Percentiles rank a stretch among this genome's conserved stretches.
phyloP scores from a whole-genome alignment of 2,329 filamentous ascomycete genomes.

The Dothidotthia symphoricarpi region DNA sequence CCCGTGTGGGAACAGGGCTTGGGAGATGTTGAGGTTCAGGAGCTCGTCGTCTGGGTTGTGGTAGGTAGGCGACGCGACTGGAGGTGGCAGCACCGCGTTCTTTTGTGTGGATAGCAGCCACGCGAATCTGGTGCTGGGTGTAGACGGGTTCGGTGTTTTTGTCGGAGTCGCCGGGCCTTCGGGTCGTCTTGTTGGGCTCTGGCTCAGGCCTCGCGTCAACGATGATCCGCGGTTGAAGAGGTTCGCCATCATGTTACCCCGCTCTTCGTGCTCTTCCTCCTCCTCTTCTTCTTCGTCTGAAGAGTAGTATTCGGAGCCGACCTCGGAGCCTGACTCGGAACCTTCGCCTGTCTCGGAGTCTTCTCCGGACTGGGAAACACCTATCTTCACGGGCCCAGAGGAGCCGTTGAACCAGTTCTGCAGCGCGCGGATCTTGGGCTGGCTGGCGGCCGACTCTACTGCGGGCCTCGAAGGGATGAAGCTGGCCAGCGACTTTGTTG shows the following conservation, averaged over 20 bases:
- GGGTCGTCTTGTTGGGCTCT: conserved; percentile 18
- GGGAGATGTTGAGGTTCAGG: conserved; percentile 54
- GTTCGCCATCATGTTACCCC: conserved; percentile 32
- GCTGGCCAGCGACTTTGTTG: conserved; percentile 41
- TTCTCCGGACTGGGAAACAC: conserved; percentile 32
- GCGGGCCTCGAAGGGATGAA: conserved; percentile 38
- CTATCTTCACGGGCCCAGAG: conserved; percentile 51
- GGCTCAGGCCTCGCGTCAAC: conserved; percentile 24
- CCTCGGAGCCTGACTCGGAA: conserved; percentile 20
- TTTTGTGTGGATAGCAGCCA: conserved; percentile 41
- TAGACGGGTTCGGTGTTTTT: conserved; percentile 23
- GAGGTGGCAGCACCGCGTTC: conserved; percentile 28
- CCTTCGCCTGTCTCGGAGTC: conserved; percentile 25
- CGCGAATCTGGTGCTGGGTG: conserved; percentile 34
- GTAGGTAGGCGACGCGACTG: conserved; percentile 29
- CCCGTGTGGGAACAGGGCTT: conserved; percentile 55
- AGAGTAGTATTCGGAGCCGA: conserved; percentile 27
- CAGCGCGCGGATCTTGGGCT: conserved; percentile 38
- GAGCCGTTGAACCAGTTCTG: conserved; percentile 56
- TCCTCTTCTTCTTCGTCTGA: conserved; percentile 15
- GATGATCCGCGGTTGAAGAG: conserved; percentile 35
- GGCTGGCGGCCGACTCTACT: conserved; percentile 32
- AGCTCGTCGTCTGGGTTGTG: conserved; percentile 49
- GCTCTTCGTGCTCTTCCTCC: conserved; percentile 19
- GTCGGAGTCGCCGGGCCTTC: conserved; percentile 16